Evolutionary conservation across 1,284 basidiomycete species (phyloP), one percentile per base, ranked within the genome.

Genomic region (Hypsizygus ulmarius): DNA sequence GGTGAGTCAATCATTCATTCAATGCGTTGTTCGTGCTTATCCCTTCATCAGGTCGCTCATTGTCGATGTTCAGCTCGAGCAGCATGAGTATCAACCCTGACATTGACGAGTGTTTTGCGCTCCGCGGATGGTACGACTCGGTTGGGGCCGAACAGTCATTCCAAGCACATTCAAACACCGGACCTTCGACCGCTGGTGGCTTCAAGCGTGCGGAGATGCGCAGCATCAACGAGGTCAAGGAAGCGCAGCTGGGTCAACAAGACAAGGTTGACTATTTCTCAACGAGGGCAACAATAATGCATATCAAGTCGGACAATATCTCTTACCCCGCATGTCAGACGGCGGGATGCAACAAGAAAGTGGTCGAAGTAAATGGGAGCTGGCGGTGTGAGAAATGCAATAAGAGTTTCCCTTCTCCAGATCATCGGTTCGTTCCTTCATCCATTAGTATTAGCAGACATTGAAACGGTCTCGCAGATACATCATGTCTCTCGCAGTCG

Each of bases 351-450:
- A 92, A 82, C 71, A 99, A 98, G 75, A 99, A 99, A 69, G 90
- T 98, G 2, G 71, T 80, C 0, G 78, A 90, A 50, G 72, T 80
- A 30, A 78, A 77, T 27, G 78, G 78, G 39, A 77, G 74, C 16
- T 99, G 94, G 94, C 73, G 82, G 39, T 99, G 97, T 67, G 96
- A 99, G 62, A 98, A 96, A 69, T 99, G 97, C 66, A 82, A 93
- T 51, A 81, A 79, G 60, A 79, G 69, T 47, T 90, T 81, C 64
- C 74, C 75, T 5, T 74, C 75, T 29, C 96, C 96, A 3, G 81
- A 93, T 58, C 82, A 95, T 66, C 79, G 96, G 90, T 93, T 57
- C 54, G 81, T 71, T n/a, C 12, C 18, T 39, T 14, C 12, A 27
- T 19, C 8, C 27, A n/a, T 34, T 38, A 28, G 12, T 19, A 12